A percentile compares a stretch with the other conserved stretches of the same genome.
phyloP scores from a whole-genome alignment of 805 yeast species.

The Starmerella riodocensis region DNA sequence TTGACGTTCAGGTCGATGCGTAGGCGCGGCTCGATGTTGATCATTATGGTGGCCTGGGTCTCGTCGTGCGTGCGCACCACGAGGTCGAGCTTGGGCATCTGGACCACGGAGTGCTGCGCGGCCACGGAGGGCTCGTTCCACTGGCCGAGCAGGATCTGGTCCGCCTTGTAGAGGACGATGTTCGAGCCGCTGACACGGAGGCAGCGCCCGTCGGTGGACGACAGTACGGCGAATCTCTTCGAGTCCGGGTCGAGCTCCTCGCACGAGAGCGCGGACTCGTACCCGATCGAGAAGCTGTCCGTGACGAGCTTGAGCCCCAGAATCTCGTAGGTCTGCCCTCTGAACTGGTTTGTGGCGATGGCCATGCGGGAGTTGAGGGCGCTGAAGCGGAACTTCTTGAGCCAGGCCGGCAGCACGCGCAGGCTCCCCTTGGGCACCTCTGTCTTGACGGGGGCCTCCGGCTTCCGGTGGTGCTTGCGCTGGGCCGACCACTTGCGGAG shows the following conservation, averaged over 20 bases:
- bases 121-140: not conserved
- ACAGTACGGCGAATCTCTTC: not conserved
- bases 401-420: constrained; percentile 20
- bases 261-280: constrained; percentile 1
- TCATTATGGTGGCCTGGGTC: constrained; percentile 1
- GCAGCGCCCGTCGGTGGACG: constrained; percentile 19
- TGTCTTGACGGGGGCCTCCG: not conserved
- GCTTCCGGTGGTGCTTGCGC: constrained; percentile 3
- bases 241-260: not conserved
- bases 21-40: constrained; percentile 16
- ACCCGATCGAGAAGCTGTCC: constrained; percentile 6
- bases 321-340: constrained; percentile 17
- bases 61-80: constrained; percentile 6
- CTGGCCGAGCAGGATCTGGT: constrained; percentile 8
- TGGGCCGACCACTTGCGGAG: not conserved
- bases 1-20: constrained; percentile 18
- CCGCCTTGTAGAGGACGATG: constrained; percentile 16
- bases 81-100: constrained; percentile 12
- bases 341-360: constrained; percentile 21
- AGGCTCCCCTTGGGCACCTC: constrained; percentile 4
- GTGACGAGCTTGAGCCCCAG: constrained; percentile 18
- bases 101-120: constrained; percentile 6
- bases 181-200: constrained; percentile 7
- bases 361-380: constrained; percentile 10
- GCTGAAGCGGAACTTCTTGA: constrained; percentile 9